These are phyloP conservation scores for Sclerotinia minor DNA, from an alignment of 2,329 filamentous ascomycete genomes.

Conservation along the genomic window DNA sequence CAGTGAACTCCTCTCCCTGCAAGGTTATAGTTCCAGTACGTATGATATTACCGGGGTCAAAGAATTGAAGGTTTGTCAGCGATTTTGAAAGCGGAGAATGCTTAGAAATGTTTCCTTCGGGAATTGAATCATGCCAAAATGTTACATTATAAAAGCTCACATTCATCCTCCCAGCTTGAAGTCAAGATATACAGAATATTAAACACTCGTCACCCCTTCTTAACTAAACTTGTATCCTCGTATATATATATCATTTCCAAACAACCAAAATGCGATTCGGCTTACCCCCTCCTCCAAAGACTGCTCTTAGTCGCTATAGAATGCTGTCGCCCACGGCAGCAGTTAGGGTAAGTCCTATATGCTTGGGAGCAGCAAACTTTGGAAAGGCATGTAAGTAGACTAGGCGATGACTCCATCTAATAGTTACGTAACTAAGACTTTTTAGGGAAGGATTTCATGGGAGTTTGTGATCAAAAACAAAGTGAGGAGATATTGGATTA, in stretches of 20 bases:
- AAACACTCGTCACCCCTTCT: background rate
- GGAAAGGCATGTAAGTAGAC: slow-evolving; percentile 51
- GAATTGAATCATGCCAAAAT: background rate
- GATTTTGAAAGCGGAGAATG: background rate
- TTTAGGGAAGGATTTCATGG: slow-evolving; percentile 56
- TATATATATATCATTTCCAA: background rate
- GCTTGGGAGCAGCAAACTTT: slow-evolving; percentile 66
- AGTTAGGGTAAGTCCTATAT: slow-evolving; percentile 66
- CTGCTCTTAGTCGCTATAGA: slow-evolving; percentile 63
- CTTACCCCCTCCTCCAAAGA: slow-evolving; percentile 47
- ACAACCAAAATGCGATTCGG: slow-evolving; percentile 31
- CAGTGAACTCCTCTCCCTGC: background rate
- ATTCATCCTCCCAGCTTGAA: background rate
- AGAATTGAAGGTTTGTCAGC: background rate
- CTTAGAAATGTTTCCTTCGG: slow-evolving; percentile 7
- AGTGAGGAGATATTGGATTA: slow-evolving; percentile 51
- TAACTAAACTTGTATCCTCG: background rate
- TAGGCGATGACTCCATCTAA: background rate
- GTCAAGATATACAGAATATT: background rate
- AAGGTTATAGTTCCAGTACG: background rate
- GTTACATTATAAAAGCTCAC: background rate
- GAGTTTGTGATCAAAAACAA: slow-evolving; percentile 43
- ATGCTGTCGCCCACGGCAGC: slow-evolving; percentile 65
- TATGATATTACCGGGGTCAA: background rate
- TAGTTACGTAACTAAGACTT: background rate